These are phyloP conservation scores for Clarireedia homoeocarpa DNA, from an alignment of 2,329 filamentous ascomycete genomes.

Conservation along the genomic window DNA sequence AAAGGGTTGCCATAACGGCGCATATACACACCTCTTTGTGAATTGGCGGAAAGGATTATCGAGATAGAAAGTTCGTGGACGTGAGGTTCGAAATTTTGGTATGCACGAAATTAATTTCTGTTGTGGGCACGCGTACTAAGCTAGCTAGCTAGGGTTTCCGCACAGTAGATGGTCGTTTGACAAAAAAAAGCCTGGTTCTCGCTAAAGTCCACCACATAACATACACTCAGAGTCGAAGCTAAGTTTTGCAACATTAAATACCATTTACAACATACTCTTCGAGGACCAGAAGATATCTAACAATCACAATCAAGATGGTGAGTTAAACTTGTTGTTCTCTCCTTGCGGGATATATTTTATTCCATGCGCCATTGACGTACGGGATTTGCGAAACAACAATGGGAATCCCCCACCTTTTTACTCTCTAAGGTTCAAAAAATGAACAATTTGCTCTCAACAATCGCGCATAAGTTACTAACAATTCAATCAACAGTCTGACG, in stretches of 20 bases:
- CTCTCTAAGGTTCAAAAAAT: conserved; percentile 6
- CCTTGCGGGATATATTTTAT: background rate
- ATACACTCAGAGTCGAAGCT: conserved; percentile 9
- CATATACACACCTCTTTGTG: conserved; percentile 28
- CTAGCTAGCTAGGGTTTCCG: conserved; percentile 2
- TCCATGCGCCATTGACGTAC: background rate
- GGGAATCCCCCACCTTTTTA: background rate
- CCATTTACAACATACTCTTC: conserved; percentile 21
- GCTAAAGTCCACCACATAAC: conserved; percentile 1
- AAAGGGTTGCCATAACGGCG: conserved; percentile 6
- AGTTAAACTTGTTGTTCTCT: background rate
- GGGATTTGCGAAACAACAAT: background rate
- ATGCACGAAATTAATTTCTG: conserved; percentile 3
- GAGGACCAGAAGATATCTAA: conserved; percentile 27
- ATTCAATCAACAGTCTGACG: conserved; percentile 71
- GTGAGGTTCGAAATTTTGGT: background rate
- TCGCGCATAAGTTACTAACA: background rate
- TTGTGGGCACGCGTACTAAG: conserved; percentile 12
- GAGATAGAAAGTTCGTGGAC: background rate
- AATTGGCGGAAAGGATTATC: conserved; percentile 7
- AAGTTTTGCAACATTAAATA: conserved; percentile 10
- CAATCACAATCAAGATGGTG: conserved; percentile 15
- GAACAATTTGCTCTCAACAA: background rate
- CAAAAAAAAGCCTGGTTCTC: background rate
- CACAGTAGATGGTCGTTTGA: background rate